Conservation (phyloP, 495 filamentous ascomycete genomes). For the Penicillium angulare region DNA sequence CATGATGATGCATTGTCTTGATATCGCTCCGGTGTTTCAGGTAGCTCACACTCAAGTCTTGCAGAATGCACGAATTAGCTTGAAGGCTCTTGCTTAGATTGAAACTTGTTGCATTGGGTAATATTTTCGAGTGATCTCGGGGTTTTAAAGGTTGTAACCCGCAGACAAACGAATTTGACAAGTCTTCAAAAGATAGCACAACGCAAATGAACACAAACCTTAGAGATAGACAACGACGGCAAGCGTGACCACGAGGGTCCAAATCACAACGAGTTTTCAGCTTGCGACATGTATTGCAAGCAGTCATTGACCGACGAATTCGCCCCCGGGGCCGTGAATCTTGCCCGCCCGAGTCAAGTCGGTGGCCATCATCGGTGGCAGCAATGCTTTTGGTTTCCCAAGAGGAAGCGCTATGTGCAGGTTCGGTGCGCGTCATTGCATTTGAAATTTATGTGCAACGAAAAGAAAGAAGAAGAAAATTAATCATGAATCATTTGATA, state of each 20-base stretch:
- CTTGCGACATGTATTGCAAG: constrained; percentile 45
- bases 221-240: constrained; percentile 41
- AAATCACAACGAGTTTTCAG: constrained; percentile 43
- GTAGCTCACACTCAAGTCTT: constrained; percentile 41
- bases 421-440: constrained; percentile 34
- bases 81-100: background rate
- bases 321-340: constrained; percentile 35
- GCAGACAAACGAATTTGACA: too few relatives aligned
- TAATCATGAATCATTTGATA: constrained; percentile 2
- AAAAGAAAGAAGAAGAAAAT: background rate
- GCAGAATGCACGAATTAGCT: constrained; percentile 10
- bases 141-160: too few relatives aligned
- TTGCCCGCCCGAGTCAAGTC: constrained; percentile 27
- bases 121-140: too few relatives aligned
- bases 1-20: constrained; percentile 35
- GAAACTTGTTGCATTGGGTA: background rate
- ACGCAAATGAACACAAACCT: constrained; percentile 22
- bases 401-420: constrained; percentile 20
- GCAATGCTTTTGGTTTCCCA: constrained; percentile 34
- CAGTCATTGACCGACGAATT: constrained; percentile 44
- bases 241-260: constrained; percentile 40
- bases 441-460: constrained; percentile 15
- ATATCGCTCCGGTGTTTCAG: constrained; percentile 36
- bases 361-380: constrained; percentile 25
- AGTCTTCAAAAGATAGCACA: background rate